Base-by-base conservation (phyloP, 257 asterid species). In the Buddleja alternifolia region DNA sequence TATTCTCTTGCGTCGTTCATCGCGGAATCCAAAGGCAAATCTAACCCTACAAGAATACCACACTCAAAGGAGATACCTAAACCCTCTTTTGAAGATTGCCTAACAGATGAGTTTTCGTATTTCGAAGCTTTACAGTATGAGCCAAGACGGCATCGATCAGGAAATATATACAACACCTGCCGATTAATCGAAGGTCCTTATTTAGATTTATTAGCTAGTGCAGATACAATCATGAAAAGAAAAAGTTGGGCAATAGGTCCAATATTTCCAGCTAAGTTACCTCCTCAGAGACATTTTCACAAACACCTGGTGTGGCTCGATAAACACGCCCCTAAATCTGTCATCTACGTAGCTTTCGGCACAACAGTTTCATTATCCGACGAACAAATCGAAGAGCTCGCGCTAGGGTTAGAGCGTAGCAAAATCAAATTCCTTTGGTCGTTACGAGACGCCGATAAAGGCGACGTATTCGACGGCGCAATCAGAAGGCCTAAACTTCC, bases 241-340 rank as follows among this genome's bases (percentile, higher is more conserved):
- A 79, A 76, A 60, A 24, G 51, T 4, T 78, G 84, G 84, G 77
- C 80, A 6, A 56, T 82, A 10, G 87, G 87, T n/a, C 87, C 87
- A 9, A 67, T 79, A n/a, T 78, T 82, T 8, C 84, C 83, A 0
- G 10, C 58, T 0, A 25, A 16, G 36, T 16, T 65, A 7, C 19
- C 73, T 25, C 12, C 63, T 0, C 25, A 46, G 8, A 40, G 19
- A 7, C 29, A n/a, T n/a, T 29, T 29, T 29, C 61, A 71, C 48
- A 25, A 36, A 52, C 75, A 74, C 71, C 72, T 79, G 12, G 53
- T 55, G 10, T 79, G 83, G 75, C 83, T 79, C 0, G 81, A 72
- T 24, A 66, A 66, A 73, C 78, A 77, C 8, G 67, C 21, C 0
- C 40, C 24, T 0, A 54, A 69, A 0, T 80, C 88, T 0, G 84